Evolutionary conservation across 331 rosid species (phyloP).

Genomic region (Cydonia oblonga): DNA sequence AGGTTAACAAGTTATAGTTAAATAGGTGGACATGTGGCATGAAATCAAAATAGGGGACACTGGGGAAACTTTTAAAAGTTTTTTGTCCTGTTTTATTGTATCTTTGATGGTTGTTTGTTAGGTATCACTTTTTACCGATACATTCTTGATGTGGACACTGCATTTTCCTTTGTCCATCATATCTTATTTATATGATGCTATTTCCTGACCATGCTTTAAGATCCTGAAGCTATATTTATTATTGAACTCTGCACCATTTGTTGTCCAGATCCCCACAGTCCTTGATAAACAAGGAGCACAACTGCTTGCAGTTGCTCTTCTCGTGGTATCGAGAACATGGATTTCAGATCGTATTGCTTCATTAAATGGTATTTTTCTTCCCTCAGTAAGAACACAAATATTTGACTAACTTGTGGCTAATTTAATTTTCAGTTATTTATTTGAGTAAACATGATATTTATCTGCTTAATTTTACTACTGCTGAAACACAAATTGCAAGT

Average conservation of each 20-base stretch:
- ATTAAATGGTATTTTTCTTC: conserved; percentile 57
- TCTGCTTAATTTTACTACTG: conserved; percentile 2
- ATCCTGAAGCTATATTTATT: not conserved
- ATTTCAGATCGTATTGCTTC: conserved; percentile 98
- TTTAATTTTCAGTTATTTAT: not conserved
- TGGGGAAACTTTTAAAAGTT: not conserved
- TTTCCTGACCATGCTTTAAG: not conserved
- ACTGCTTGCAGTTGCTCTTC: conserved; percentile 82
- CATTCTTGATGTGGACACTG: not conserved
- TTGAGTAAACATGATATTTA: not conserved
- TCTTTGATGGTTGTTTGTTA: not conserved
- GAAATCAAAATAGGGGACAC: too few species aligned
- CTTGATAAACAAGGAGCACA: conserved; percentile 95
- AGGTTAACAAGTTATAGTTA: too few species aligned
- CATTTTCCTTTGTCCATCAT: not conserved
- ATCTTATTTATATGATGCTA: not conserved
- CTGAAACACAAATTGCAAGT: not conserved
- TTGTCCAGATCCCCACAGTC: conserved; percentile 67
- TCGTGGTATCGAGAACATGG: conserved; percentile 91
- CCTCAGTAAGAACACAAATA: conserved; percentile 4
- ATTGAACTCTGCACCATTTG: conserved; percentile 3
- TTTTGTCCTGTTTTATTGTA: not conserved
- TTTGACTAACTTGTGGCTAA: conserved; percentile 5
- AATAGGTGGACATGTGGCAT: too few species aligned
- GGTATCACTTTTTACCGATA: not conserved